Base-by-base conservation (phyloP, 352 stramenopile species). In the Ophiocytium majus region DNA sequence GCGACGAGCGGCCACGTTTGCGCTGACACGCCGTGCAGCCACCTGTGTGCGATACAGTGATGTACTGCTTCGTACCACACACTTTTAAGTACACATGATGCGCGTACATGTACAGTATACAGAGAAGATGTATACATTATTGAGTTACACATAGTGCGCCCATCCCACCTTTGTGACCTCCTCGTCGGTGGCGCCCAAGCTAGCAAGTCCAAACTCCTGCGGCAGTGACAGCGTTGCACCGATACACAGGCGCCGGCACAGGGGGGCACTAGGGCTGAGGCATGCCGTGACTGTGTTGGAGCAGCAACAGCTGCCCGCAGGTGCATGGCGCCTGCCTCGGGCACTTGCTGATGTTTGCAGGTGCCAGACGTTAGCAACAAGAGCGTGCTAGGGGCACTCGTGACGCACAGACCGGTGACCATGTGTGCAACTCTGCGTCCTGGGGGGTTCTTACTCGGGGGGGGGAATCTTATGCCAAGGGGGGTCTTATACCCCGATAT, bases 201-300 rank as follows among this genome's bases (percentile, higher is more conserved):
- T 98, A 28, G 97, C 96, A 36, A 99, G 89, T 19, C 97, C 97
- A 87, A 99, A 98, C 90, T 98, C 95, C 64, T 89, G 93, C 90
- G 0, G 71, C 28, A 82, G 36, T 17, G 19, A 80, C n/a, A n/a
- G n/a, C n/a, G n/a, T n/a, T n/a, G n/a, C n/a, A n/a, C n/a, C n/a
- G 0, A 23, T 31, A 80, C 14, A 31, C 31, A 81, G 28, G 10
- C 34, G 17, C 34, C 17, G n/a, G 57, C 10, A 50, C n/a, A 63
- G 76, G 5, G 43, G 14, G 14, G 43, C 43, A 57, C n/a, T n/a
- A 57, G 14, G 14, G 43, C 43, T 57, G 43, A 57, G 14, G 43
- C 5, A 14, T 57, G 43, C 43, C 5, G 5, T 14, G 5, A 14
- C 43, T 14, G 43, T 14, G 14, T 14, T 57, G 43, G 5, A 57